These are phyloP conservation scores for Dictyostelium capitatum DNA, from an alignment of 78 protist species.

Conservation along the genomic window DNA sequence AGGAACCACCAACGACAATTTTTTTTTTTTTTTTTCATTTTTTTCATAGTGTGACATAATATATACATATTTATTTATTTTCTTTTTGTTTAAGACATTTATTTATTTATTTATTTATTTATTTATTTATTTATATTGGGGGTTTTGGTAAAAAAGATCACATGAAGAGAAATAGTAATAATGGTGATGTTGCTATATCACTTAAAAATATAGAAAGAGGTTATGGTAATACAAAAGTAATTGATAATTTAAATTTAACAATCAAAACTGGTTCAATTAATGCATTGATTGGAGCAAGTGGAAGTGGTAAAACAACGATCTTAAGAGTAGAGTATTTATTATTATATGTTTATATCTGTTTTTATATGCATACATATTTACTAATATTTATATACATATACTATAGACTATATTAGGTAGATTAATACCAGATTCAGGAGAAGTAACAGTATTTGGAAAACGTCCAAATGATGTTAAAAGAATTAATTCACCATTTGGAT, in stretches of 20 bases:
- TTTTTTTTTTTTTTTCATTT: no score
- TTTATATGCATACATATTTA: neutral
- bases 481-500: constrained; percentile 54
- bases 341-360: neutral
- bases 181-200: neutral
- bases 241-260: constrained; percentile 18
- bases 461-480: constrained; percentile 12
- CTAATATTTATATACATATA: neutral
- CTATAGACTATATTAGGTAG: constrained; percentile 11
- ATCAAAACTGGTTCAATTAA: constrained; percentile 53
- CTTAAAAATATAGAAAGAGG: constrained; percentile 22
- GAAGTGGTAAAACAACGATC: constrained; percentile 75
- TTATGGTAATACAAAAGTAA: constrained; percentile 44
- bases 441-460: constrained; percentile 52
- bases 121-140: no score
- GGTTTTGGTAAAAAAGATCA: no score
- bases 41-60: no score
- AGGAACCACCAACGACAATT: no score
- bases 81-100: neutral
- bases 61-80: no score
- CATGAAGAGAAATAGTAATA: neutral
- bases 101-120: no score
- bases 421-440: constrained; percentile 50
- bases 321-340: constrained; percentile 3
- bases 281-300: constrained; percentile 79